Percentiles rank a stretch among this genome's conserved stretches.
phyloP scores from a whole-genome alignment of 805 yeast species.

The Wickerhamiella occidentalis region DNA sequence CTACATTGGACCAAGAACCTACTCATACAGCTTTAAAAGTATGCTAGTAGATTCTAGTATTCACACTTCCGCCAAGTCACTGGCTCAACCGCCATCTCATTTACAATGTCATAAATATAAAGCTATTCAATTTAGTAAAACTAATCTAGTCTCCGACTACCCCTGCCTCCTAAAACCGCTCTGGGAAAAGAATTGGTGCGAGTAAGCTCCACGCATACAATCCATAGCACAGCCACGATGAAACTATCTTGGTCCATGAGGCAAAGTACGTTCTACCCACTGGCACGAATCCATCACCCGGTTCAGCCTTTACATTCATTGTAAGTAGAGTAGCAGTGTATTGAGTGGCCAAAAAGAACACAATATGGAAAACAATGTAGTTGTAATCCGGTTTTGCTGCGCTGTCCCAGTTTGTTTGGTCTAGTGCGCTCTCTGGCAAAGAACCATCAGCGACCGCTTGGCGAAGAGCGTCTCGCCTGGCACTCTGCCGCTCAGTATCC shows the following conservation, averaged over 20 bases:
- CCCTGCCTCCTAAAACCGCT: constrained; percentile 45
- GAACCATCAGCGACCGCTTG: constrained; percentile 97
- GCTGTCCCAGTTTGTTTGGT: constrained; percentile 50
- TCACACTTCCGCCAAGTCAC: too few relatives aligned
- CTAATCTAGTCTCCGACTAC: too few relatives aligned
- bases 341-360: constrained; percentile 90
- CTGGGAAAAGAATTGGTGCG: constrained; percentile 88
- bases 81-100: too few relatives aligned
- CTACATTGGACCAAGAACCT: too few relatives aligned
- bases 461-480: constrained; percentile 76
- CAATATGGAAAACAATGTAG: constrained; percentile 59
- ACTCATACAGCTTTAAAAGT: too few relatives aligned
- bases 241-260: constrained; percentile 83
- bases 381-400: constrained; percentile 19
- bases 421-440: constrained; percentile 80
- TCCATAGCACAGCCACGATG: constrained; percentile 83
- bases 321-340: constrained; percentile 91
- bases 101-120: too few relatives aligned
- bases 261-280: constrained; percentile 95
- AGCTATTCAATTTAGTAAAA: too few relatives aligned
- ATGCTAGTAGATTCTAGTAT: too few relatives aligned
- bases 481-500: constrained; percentile 44
- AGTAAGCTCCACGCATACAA: constrained; percentile 82
- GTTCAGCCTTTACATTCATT: constrained; percentile 75
- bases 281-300: constrained; percentile 81